These are phyloP conservation scores for Cladosporium cucumerinum DNA, from an alignment of 2,329 filamentous ascomycete genomes.

Conservation along the genomic window DNA sequence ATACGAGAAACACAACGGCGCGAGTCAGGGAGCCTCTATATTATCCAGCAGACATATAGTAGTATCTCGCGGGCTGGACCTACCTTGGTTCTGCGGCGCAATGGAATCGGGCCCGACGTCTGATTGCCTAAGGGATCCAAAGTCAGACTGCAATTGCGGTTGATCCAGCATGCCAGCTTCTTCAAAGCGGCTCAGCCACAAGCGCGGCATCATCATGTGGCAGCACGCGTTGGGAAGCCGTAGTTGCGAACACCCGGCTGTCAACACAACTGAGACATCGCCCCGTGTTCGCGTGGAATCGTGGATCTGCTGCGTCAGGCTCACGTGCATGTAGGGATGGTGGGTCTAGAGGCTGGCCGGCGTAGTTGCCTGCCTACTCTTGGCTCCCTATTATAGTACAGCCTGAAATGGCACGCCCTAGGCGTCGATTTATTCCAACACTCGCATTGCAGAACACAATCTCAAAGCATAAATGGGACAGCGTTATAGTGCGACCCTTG, in stretches of 20 bases:
- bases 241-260: background rate
- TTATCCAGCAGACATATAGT: conserved; percentile 5
- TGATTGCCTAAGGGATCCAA: background rate
- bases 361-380: background rate
- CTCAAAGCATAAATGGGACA: background rate
- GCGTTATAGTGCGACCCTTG: background rate
- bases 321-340: conserved; percentile 14
- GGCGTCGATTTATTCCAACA: background rate
- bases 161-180: background rate
- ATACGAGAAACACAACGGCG: background rate
- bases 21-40: background rate
- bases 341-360: conserved; percentile 6
- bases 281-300: conserved; percentile 10
- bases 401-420: conserved; percentile 9
- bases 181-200: conserved; percentile 7
- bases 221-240: background rate
- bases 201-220: conserved; percentile 7
- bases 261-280: conserved; percentile 7
- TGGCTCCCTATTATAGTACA: background rate
- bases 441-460: background rate
- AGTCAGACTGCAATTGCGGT: background rate
- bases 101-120: background rate
- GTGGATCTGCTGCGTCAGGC: conserved; percentile 7
- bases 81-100: background rate
- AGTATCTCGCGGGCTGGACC: background rate